These are phyloP conservation scores for Copromyces sp. DNA, from an alignment of 495 filamentous ascomycete species.

Conservation along the genomic window DNA sequence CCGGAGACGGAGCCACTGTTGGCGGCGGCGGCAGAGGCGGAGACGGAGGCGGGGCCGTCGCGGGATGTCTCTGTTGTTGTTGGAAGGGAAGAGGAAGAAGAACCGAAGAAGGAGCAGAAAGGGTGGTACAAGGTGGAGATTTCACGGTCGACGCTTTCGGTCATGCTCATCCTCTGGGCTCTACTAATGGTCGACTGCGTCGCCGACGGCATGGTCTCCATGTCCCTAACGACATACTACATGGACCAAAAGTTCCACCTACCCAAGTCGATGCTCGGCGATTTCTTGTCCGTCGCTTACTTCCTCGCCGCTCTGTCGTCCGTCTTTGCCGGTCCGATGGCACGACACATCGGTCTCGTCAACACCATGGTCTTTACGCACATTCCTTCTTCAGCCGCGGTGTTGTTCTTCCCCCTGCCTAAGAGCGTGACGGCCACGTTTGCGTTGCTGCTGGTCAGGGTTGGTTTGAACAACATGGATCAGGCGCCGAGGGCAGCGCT, in stretches of 20 bases:
- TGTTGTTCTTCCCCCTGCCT: slow-evolving; percentile 28
- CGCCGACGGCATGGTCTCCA: slow-evolving; percentile 64
- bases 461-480: slow-evolving; percentile 58
- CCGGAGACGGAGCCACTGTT: not conserved
- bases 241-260: slow-evolving; percentile 67
- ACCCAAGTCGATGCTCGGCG: slow-evolving; percentile 46
- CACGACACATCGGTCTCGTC: slow-evolving; percentile 67
- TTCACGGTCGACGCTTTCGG: slow-evolving; percentile 43
- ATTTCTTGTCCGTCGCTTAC: slow-evolving; percentile 26
- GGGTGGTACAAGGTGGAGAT: slow-evolving; percentile 36
- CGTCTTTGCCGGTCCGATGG: slow-evolving; percentile 63
- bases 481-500: slow-evolving; percentile 74
- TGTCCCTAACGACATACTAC: slow-evolving; percentile 67
- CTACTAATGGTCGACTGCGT: slow-evolving; percentile 71
- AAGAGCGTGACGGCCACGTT: slow-evolving; percentile 40
- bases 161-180: slow-evolving; percentile 62
- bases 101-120: slow-evolving; percentile 1
- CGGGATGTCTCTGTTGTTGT: not conserved
- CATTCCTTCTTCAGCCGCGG: slow-evolving; percentile 33
- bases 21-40: not conserved
- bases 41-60: slow-evolving; percentile 7
- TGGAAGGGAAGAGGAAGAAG: not conserved
- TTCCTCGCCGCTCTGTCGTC: slow-evolving; percentile 40
- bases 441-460: slow-evolving; percentile 56
- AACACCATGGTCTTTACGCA: slow-evolving; percentile 44